Conservation (phyloP, 305 asterid genomes). For the Galium porrigens region DNA sequence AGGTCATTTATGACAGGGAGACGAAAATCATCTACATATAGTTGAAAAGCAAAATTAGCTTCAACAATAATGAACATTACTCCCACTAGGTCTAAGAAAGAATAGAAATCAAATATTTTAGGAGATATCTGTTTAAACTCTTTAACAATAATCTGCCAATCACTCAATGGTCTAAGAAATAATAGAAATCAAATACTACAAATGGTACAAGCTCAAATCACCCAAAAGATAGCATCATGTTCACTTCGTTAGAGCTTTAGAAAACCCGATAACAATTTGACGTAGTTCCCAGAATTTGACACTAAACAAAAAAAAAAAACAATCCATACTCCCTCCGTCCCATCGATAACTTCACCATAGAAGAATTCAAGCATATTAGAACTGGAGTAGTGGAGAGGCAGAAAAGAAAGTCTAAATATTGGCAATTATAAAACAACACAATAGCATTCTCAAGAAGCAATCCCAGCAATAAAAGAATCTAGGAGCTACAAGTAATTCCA, state of each 20-base stretch:
- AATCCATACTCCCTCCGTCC: background rate
- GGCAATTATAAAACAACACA: background rate
- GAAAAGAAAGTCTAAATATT: background rate
- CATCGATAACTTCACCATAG: no score
- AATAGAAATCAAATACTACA: background rate
- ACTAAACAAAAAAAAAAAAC: background rate
- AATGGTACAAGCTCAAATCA: background rate
- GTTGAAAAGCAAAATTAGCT: background rate
- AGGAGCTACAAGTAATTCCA: background rate
- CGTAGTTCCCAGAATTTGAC: constrained; percentile 1
- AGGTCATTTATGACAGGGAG: background rate
- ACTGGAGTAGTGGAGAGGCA: background rate
- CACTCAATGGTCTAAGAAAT: background rate
- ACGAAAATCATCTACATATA: no score
- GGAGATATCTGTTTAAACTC: background rate
- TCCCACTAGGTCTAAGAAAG: background rate
- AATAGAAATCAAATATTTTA: background rate
- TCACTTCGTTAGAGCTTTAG: background rate
- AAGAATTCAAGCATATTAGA: background rate
- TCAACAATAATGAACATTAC: background rate
- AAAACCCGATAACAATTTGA: background rate
- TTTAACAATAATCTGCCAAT: background rate
- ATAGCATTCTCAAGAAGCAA: background rate
- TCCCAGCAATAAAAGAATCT: background rate
- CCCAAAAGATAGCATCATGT: background rate